Evolutionary conservation across 192 early-diverging fungal genomes (phyloP).

Genomic region (Gryganskiella cystojenkinii): DNA sequence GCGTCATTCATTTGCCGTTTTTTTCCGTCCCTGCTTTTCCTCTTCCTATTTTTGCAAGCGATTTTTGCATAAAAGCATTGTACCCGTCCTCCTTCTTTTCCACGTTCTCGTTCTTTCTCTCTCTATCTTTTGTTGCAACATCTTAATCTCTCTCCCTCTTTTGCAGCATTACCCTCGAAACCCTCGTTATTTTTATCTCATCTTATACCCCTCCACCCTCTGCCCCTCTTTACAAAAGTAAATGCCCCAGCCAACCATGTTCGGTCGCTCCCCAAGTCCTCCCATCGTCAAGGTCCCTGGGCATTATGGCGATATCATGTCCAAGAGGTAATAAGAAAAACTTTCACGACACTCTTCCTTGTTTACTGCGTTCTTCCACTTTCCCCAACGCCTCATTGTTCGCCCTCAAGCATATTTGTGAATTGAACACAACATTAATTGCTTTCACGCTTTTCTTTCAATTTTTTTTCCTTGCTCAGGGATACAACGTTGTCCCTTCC

Average conservation of each 20-base stretch:
- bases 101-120: not conserved
- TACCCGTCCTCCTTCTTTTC: not conserved
- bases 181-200: not conserved
- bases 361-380: too few relatives aligned
- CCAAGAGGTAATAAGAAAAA: constrained; percentile 41
- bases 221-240: not conserved
- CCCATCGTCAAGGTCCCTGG: constrained; percentile 49
- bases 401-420: too few relatives aligned
- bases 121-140: not conserved
- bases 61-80: too few relatives aligned
- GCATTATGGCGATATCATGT: constrained; percentile 60
- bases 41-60: too few relatives aligned
- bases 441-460: too few relatives aligned
- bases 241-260: constrained; percentile 47
- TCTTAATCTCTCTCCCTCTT: not conserved
- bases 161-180: too few relatives aligned
- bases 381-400: too few relatives aligned
- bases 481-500: constrained; percentile 47
- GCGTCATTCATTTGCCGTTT: too few relatives aligned
- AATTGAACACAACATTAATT: too few relatives aligned
- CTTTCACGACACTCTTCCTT: too few relatives aligned
- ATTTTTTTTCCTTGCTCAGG: not conserved
- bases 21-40: too few relatives aligned
- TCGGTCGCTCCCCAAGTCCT: constrained; percentile 31
- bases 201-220: not conserved